Conservation (phyloP, 805 yeast species). For the Schwanniomyces sp. region DNA sequence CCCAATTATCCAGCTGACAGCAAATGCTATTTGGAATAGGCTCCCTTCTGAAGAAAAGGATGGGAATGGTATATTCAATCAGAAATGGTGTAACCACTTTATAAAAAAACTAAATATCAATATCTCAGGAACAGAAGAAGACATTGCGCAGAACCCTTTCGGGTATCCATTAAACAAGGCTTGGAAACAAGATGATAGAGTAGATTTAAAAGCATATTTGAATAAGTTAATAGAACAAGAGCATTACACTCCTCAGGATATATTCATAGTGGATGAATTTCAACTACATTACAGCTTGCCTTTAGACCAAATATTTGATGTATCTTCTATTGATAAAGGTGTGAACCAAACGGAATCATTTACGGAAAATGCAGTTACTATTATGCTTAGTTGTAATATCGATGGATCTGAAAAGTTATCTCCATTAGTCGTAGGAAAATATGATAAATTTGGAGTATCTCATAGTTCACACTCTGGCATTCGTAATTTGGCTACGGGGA, state of each 20-base stretch:
- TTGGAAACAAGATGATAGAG: slow-evolving; percentile 62
- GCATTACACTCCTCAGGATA: slow-evolving; percentile 48
- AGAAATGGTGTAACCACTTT: slow-evolving; percentile 59
- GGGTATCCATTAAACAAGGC: slow-evolving; percentile 43
- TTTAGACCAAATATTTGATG: slow-evolving; percentile 54
- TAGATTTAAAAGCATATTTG: slow-evolving; percentile 46
- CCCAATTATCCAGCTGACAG: slow-evolving; percentile 63
- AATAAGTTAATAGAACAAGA: slow-evolving; percentile 23
- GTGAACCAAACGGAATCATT: slow-evolving; percentile 35
- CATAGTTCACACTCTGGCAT: slow-evolving; percentile 22
- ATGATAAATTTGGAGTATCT: slow-evolving; percentile 44
- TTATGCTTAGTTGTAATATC: slow-evolving; percentile 61
- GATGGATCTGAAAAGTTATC: slow-evolving; percentile 64
- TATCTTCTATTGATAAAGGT: slow-evolving; percentile 43
- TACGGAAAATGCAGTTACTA: slow-evolving; percentile 47
- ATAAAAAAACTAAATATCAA: slow-evolving; percentile 50
- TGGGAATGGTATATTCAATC: slow-evolving; percentile 64
- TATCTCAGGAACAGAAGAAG: slow-evolving; percentile 45
- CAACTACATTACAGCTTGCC: slow-evolving; percentile 60
- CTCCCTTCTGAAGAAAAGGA: slow-evolving; percentile 54
- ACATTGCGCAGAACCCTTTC: slow-evolving; percentile 31
- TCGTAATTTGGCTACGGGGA: slow-evolving; percentile 10
- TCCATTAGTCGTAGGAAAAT: slow-evolving; percentile 61
- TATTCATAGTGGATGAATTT: slow-evolving; percentile 62
- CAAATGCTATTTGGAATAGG: slow-evolving; percentile 62